Conservation (phyloP, 1,139 yeast species). For the Yamadazyma epiphylla region DNA sequence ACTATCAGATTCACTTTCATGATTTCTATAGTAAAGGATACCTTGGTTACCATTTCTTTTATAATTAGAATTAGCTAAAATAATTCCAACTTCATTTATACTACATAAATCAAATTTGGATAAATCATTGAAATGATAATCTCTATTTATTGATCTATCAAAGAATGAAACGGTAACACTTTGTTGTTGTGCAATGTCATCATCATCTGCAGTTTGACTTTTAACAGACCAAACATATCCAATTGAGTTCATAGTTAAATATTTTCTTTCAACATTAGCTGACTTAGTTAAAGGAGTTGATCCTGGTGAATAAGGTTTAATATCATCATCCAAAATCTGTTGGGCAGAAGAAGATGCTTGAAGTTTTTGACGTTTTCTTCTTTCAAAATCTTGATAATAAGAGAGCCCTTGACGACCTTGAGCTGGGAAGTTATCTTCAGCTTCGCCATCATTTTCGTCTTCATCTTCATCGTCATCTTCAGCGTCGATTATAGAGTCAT, state of each 20-base stretch:
- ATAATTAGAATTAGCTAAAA: slow-evolving; percentile 51
- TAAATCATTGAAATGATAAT: slow-evolving; percentile 81
- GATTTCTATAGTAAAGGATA: slow-evolving; percentile 41
- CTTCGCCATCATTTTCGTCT: slow-evolving; percentile 24
- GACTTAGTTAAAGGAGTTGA: slow-evolving; percentile 70
- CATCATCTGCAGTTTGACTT: slow-evolving; percentile 9
- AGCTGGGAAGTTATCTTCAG: slow-evolving; percentile 13
- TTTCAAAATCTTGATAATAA: slow-evolving; percentile 15
- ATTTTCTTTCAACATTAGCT: slow-evolving; percentile 49
- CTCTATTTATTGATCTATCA: slow-evolving; percentile 74
- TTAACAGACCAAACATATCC: slow-evolving; percentile 84
- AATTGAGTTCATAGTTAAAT: slow-evolving; percentile 72
- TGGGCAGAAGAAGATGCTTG: slow-evolving; percentile 3
- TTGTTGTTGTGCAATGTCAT: slow-evolving; percentile 28
- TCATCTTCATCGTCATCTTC: slow-evolving; percentile 28
- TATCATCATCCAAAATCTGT: slow-evolving; percentile 3
- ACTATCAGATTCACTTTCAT: slow-evolving; percentile 39
- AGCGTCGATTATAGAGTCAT: slow-evolving; percentile 24
- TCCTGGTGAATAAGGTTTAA: slow-evolving; percentile 64
- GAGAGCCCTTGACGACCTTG: too few species aligned
- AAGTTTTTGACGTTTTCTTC: slow-evolving; percentile 24
- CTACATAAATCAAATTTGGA: slow-evolving; percentile 72
- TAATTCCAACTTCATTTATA: slow-evolving; percentile 60
- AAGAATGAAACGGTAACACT: slow-evolving; percentile 84
- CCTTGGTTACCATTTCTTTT: slow-evolving; percentile 21